These are phyloP conservation scores for Sporisorium exsertum DNA, from an alignment of 1,284 basidiomycete genomes.

Conservation along the genomic window DNA sequence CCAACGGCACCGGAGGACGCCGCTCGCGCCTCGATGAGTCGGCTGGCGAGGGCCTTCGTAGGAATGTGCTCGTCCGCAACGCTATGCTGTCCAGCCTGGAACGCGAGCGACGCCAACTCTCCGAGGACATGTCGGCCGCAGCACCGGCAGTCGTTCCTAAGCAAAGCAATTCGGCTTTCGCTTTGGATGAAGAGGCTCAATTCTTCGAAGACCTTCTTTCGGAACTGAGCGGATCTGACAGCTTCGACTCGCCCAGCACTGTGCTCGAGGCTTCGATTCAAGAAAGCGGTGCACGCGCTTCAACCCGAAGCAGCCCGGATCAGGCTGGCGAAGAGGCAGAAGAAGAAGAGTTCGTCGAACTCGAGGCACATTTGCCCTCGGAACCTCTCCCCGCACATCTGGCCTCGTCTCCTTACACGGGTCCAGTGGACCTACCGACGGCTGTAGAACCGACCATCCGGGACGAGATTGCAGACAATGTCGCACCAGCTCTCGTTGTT, in stretches of 20 bases:
- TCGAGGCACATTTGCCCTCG: constrained; percentile 14
- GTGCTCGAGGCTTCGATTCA: not conserved
- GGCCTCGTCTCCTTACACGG: not conserved
- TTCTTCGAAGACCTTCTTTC: constrained; percentile 50
- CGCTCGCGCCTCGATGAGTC: constrained; percentile 46
- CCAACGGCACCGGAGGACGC: constrained; percentile 21
- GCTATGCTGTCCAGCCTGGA: constrained; percentile 56
- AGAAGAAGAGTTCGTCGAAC: constrained; percentile 34
- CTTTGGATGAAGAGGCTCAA: constrained; percentile 36
- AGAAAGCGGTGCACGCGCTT: not conserved
- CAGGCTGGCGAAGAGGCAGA: constrained; percentile 4
- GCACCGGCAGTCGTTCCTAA: not conserved
- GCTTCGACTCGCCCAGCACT: not conserved
- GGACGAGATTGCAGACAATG: not conserved
- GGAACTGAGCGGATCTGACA: constrained; percentile 34
- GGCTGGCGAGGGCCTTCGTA: constrained; percentile 49
- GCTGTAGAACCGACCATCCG: not conserved
- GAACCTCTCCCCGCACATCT: not conserved
- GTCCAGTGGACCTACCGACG: not conserved
- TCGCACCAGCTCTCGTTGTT: constrained; percentile 6
- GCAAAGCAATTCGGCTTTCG: not conserved
- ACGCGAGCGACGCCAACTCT: constrained; percentile 34
- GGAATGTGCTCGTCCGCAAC: constrained; percentile 50
- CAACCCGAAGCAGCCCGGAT: not conserved
- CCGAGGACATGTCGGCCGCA: not conserved